Evolutionary conservation across 1,139 yeast genomes (phyloP).

Genomic region (Zhuliangozyma blackwelliae): DNA sequence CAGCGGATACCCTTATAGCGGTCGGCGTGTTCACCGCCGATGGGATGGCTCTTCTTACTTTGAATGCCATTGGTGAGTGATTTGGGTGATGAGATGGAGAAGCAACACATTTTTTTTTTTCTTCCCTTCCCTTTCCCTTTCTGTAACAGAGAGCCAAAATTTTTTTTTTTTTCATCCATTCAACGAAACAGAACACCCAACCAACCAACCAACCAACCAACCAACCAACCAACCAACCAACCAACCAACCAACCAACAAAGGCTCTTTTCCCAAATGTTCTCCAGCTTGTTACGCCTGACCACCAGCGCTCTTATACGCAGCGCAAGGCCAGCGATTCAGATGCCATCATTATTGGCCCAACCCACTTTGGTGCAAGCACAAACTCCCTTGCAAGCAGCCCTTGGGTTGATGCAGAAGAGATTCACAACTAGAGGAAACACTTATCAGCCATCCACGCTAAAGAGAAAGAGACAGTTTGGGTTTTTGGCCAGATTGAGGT

Average conservation of each 20-base stretch:
- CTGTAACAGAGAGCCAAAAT: too few relatives aligned
- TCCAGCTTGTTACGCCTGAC: conserved; percentile 8
- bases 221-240: neutral
- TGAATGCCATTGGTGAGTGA: too few relatives aligned
- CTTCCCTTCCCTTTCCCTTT: neutral
- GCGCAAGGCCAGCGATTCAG: too few relatives aligned
- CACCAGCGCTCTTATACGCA: neutral
- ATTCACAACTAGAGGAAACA: conserved; percentile 88
- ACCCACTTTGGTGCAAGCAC: conserved; percentile 1
- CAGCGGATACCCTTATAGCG: conserved; percentile 31
- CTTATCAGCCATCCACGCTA: conserved; percentile 89
- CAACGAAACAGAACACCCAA: too few relatives aligned
- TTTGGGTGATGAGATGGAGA: neutral
- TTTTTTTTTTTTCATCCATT: too few relatives aligned
- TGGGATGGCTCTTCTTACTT: conserved; percentile 34
- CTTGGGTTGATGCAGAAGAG: conserved; percentile 51
- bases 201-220: neutral
- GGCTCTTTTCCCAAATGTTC: conserved; percentile 5
- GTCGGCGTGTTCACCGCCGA: conserved; percentile 50
- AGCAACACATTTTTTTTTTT: neutral
- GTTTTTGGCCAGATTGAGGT: conserved; percentile 79
- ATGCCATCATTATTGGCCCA: neutral
- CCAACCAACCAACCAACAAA: neutral
- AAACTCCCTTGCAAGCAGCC: conserved; percentile 20
- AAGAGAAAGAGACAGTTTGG: conserved; percentile 90